Evolutionary conservation across 2,329 filamentous ascomycete genomes (phyloP).

Genomic region (Alternaria dauci): DNA sequence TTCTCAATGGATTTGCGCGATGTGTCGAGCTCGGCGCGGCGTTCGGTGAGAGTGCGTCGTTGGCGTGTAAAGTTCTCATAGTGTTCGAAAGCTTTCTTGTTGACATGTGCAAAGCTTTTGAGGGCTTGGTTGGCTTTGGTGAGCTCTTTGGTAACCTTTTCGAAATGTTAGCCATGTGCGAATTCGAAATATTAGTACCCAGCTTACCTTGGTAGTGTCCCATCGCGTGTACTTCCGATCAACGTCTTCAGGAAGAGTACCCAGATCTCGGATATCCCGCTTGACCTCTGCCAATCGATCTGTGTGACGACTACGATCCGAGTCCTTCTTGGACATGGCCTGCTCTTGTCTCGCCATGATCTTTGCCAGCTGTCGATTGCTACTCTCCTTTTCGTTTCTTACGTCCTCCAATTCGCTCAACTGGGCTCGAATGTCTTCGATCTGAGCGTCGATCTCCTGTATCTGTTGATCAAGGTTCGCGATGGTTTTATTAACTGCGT

Average conservation of each 20-base stretch:
- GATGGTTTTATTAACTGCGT: conserved; percentile 75
- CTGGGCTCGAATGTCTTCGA: conserved; percentile 66
- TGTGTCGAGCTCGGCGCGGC: conserved; percentile 84
- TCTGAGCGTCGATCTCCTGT: conserved; percentile 74
- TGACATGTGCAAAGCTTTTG: conserved; percentile 97
- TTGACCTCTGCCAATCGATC: conserved; percentile 81
- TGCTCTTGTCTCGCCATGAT: conserved; percentile 87
- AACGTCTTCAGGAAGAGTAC: conserved; percentile 91
- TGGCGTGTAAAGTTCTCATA: conserved; percentile 97
- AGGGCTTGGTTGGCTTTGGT: conserved; percentile 91
- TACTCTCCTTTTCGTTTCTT: conserved; percentile 70
- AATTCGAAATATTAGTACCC: not conserved
- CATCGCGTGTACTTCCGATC: conserved; percentile 90
- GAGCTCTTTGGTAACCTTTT: conserved; percentile 62
- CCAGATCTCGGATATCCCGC: conserved; percentile 89
- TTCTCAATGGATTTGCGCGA: conserved; percentile 90
- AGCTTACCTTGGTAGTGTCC: conserved; percentile 74
- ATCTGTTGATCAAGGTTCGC: conserved; percentile 73
- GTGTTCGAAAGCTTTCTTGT: conserved; percentile 99
- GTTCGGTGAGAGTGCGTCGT: conserved; percentile 83
- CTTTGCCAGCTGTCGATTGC: conserved; percentile 77
- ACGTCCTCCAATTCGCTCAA: conserved; percentile 67
- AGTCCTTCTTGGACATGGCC: conserved; percentile 88
- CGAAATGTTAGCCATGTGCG: conserved; percentile 25
- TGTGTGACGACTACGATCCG: conserved; percentile 82